A percentile compares a stretch with the other conserved stretches of the same genome.
These are phyloP conservation scores for Neurospora sp. DNA, from an alignment of 495 filamentous ascomycete species.

Conservation along the genomic window DNA sequence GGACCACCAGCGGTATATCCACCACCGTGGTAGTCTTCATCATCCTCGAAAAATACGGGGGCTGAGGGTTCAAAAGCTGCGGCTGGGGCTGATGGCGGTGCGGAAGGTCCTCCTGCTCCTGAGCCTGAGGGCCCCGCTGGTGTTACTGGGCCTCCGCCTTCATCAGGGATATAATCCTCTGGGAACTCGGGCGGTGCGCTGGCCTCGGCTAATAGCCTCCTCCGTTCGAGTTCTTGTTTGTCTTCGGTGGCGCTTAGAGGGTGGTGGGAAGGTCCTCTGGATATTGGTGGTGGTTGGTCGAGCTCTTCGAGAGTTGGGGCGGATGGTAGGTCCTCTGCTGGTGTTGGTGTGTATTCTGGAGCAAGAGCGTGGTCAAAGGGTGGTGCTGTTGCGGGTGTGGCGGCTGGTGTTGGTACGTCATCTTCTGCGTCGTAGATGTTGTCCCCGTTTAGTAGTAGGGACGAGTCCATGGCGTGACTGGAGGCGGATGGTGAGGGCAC, in stretches of 20 bases:
- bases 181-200: conserved; percentile 54
- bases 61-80: conserved; percentile 46
- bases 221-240: conserved; percentile 77
- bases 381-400: conserved; percentile 1
- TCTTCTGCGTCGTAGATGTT: conserved; percentile 31
- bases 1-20: not conserved
- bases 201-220: conserved; percentile 58
- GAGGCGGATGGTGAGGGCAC: not conserved
- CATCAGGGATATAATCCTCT: conserved; percentile 33
- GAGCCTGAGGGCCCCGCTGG: conserved; percentile 3
- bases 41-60: conserved; percentile 55
- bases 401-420: not conserved
- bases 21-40: conserved; percentile 32
- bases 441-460: conserved; percentile 22
- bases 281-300: not conserved
- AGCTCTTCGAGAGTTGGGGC: conserved; percentile 39
- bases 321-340: conserved; percentile 22
- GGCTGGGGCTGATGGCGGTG: conserved; percentile 3
- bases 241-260: conserved; percentile 45
- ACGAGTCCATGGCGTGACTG: conserved; percentile 37
- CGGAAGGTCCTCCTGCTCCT: conserved; percentile 6
- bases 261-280: not conserved
- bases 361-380: not conserved
- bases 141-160: conserved; percentile 8
- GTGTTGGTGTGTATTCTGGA: conserved; percentile 1